Conservation (phyloP, 73 alveolate genomes). For the Uronychia setigera region DNA sequence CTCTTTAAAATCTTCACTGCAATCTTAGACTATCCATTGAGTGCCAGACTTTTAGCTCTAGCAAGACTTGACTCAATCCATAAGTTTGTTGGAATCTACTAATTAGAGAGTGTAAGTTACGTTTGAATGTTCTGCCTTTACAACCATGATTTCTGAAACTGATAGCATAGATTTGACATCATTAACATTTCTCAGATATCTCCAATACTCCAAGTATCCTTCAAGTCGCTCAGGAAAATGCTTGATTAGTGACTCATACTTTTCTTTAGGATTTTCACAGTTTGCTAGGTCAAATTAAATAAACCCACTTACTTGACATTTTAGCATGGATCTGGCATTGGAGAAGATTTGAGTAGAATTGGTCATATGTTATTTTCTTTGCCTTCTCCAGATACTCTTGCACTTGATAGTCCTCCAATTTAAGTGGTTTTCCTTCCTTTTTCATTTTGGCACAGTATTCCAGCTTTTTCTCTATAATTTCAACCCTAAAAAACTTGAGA, state of each 20-base stretch:
- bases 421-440: neutral
- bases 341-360: neutral
- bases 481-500: neutral
- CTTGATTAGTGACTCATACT: neutral
- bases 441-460: neutral
- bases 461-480: neutral
- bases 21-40: neutral
- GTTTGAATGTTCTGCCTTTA: neutral
- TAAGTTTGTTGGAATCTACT: neutral
- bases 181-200: neutral
- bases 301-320: neutral
- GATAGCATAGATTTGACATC: neutral
- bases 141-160: neutral
- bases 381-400: neutral
- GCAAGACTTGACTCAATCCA: neutral
- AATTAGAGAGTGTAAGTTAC: neutral
- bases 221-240: neutral
- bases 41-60: neutral
- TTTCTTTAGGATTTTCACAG: neutral
- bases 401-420: neutral
- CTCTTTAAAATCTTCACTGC: neutral
- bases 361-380: neutral
- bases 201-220: neutral
- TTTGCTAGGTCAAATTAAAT: neutral
- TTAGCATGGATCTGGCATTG: neutral